Conservation (phyloP, 495 filamentous ascomycete species). For the Annulohypoxylon moriforme region DNA sequence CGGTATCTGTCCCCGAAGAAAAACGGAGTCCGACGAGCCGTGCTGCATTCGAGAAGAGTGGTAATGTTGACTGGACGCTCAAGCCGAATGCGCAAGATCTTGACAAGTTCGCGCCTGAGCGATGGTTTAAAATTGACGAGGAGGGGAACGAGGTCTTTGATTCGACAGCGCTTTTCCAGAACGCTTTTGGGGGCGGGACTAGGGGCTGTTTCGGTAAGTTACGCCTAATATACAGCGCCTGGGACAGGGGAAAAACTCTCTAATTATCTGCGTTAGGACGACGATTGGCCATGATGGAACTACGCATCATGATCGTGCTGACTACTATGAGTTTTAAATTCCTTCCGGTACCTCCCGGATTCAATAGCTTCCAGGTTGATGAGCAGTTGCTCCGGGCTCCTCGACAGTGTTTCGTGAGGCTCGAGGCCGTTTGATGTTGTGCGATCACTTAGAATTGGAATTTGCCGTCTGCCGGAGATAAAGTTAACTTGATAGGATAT, state of each 20-base stretch:
- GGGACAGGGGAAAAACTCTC: slow-evolving; percentile 12
- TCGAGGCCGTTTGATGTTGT: slow-evolving; percentile 17
- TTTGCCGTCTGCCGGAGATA: background rate
- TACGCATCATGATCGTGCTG: slow-evolving; percentile 44
- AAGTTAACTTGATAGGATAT: background rate
- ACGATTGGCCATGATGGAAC: slow-evolving; percentile 45
- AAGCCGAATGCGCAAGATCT: slow-evolving; percentile 41
- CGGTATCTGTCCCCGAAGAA: slow-evolving; percentile 39
- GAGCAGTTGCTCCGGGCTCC: slow-evolving; percentile 35
- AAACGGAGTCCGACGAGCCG: slow-evolving; percentile 39
- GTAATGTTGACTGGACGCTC: slow-evolving; percentile 19
- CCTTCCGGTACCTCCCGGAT: slow-evolving; percentile 41
- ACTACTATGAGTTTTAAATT: slow-evolving; percentile 46
- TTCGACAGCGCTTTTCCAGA: slow-evolving; percentile 30
- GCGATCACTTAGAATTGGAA: background rate
- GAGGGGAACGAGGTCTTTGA: slow-evolving; percentile 45
- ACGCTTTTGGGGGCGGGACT: slow-evolving; percentile 1
- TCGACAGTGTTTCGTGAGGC: slow-evolving; percentile 20
- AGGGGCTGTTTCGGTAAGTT: slow-evolving; percentile 13
- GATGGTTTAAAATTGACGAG: slow-evolving; percentile 48
- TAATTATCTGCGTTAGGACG: slow-evolving; percentile 26
- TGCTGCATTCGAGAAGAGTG: slow-evolving; percentile 34
- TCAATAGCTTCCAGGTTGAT: slow-evolving; percentile 26
- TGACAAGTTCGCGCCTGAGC: slow-evolving; percentile 43
- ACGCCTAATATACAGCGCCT: background rate